Percentiles rank a stretch among this genome's conserved stretches.
Conservation (phyloP, 2,329 filamentous ascomycete genomes). For the Paramyrothecium roridum region DNA sequence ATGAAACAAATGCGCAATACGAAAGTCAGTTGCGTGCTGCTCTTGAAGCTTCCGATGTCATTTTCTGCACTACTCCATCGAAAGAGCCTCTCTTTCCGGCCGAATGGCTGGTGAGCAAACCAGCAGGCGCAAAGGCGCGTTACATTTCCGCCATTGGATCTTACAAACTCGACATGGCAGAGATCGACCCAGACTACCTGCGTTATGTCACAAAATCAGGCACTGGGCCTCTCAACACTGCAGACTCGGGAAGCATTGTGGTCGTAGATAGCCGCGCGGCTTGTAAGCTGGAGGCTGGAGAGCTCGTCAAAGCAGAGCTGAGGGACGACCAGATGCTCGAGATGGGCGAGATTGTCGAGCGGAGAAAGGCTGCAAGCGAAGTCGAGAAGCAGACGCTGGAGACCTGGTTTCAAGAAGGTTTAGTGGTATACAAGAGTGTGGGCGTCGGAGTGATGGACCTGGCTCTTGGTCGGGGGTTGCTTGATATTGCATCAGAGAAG, state of each 20-base stretch:
- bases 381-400: constrained; percentile 1
- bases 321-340: constrained; percentile 57
- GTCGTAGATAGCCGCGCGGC: constrained; percentile 56
- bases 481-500: too few relatives aligned
- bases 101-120: constrained; percentile 2
- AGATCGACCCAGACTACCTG: constrained; percentile 63
- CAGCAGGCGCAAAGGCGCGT: constrained; percentile 1
- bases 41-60: constrained; percentile 4
- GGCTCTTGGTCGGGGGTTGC: constrained; percentile 14
- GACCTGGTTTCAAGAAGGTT: constrained; percentile 15
- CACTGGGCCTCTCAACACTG: constrained; percentile 1
- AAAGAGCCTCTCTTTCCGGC: constrained; percentile 9
- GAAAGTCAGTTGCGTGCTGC: constrained; percentile 1
- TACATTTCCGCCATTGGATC: constrained; percentile 51
- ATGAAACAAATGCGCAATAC: constrained; percentile 8
- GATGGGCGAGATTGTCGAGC: constrained; percentile 40
- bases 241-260: constrained; percentile 16
- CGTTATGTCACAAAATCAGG: constrained; percentile 6
- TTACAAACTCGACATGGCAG: constrained; percentile 60
- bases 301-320: constrained; percentile 61
- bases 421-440: constrained; percentile 20
- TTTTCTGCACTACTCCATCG: constrained; percentile 16
- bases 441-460: constrained; percentile 29
- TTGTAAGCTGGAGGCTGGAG: constrained; percentile 62
- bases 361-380: constrained; percentile 1